Base-by-base conservation (phyloP, 164 flowering plant species). In the Saururus chinensis region DNA sequence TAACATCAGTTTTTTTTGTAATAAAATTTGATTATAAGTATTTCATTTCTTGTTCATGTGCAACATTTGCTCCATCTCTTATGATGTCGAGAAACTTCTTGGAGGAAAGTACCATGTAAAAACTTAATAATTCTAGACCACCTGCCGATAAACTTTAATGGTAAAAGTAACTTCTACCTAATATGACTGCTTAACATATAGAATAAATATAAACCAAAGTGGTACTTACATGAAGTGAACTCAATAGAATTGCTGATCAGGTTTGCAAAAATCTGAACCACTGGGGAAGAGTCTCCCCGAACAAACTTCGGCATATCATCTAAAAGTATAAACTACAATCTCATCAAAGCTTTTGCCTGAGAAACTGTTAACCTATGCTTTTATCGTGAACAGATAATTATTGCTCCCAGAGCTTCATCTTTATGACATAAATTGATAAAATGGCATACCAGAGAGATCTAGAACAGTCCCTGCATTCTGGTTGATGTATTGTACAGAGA, bases 191-290 rank as follows among this genome's bases (percentile, higher is more conserved):
- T 23, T 11, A 11, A 11, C 35, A 23, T 24, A 9, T 12, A 24
- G 9, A 24, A 23, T 30, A 24, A 55, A 58, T 58, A 24, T 35
- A 61, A 35, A 30, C 24, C 7, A 51, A 53, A 57, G 56, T 63
- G 53, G 16, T 4, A 72, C 96, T 81, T 82, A 93, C 98, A 79
- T 66, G 88, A 72, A 41, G 98, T 93, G 65, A 93, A 93, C 82
- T 93, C 90, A 69, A 90, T 84, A 54, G 98, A 93, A 71, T 90
- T 93, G 86, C 89, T 93, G 65, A 90, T 84, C 30, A 93, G 83
- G 71, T 93, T 93, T 54, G 96, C 86, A 77, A 93, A 90, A 69
- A 93, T 87, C 68, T 93, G 98, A 72, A 93, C 85, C 61, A 93
- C 84, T 77, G 97, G 73, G 24, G 90, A 97, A 64, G 98, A 90